Percentiles rank a stretch among this genome's conserved stretches.
phyloP scores from a whole-genome alignment of 2,329 filamentous ascomycete species.

The Colletotrichum karsti region DNA sequence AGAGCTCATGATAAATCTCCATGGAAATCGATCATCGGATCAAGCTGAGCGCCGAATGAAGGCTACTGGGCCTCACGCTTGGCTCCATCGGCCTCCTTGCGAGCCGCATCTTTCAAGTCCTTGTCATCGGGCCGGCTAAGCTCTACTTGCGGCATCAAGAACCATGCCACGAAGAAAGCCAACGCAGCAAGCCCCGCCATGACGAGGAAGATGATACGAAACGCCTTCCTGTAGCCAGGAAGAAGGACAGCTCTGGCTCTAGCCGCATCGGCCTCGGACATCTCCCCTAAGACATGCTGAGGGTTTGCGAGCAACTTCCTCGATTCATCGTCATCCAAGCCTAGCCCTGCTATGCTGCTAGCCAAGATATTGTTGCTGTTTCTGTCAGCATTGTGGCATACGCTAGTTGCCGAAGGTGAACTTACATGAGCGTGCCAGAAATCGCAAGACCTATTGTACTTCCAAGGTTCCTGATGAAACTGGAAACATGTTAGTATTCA shows the following conservation, averaged over 20 bases:
- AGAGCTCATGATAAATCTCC: too few relatives aligned
- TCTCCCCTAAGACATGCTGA: constrained; percentile 38
- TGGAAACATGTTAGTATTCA: constrained; percentile 18
- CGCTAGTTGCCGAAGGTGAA: background rate
- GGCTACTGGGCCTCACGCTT: background rate
- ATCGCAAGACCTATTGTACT: constrained; percentile 48
- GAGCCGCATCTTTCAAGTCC: constrained; percentile 45
- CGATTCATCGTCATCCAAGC: constrained; percentile 31
- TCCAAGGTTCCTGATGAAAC: constrained; percentile 49
- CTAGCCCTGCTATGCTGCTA: constrained; percentile 36
- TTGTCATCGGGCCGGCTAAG: constrained; percentile 45
- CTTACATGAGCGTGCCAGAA: constrained; percentile 47
- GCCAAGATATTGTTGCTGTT: constrained; percentile 47
- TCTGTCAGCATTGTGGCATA: background rate
- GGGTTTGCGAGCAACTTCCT: constrained; percentile 43
- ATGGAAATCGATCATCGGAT: too few relatives aligned
- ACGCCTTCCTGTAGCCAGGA: constrained; percentile 45
- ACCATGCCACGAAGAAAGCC: constrained; percentile 46
- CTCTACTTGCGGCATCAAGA: constrained; percentile 49
- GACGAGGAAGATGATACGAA: constrained; percentile 47
- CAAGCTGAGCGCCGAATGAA: too few relatives aligned
- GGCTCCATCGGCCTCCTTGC: constrained; percentile 16
- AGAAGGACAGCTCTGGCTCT: constrained; percentile 40
- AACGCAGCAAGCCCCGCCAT: constrained; percentile 44
- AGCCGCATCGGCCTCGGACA: constrained; percentile 38